Evolutionary conservation across 208 protist genomes (phyloP).

Genomic region (Trypanosoma conorhini): DNA sequence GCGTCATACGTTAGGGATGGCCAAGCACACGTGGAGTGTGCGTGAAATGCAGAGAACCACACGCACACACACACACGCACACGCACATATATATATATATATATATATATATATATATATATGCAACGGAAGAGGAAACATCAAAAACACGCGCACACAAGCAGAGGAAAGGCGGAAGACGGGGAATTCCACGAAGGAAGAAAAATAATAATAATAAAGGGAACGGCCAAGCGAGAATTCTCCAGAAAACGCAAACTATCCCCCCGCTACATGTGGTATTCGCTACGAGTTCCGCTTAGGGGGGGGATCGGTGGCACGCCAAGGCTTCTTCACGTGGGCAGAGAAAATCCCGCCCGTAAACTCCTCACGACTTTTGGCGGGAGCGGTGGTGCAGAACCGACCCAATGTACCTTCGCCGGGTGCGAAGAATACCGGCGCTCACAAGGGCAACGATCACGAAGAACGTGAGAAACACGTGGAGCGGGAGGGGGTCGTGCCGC

Average conservation of each 20-base stretch:
- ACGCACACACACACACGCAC: too few relatives aligned
- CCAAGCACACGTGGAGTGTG: neutral
- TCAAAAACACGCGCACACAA: neutral
- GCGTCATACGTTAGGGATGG: neutral
- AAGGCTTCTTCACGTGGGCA: neutral
- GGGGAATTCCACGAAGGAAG: neutral
- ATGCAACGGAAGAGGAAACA: neutral
- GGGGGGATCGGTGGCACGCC: neutral
- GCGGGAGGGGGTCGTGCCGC: slow-evolving; percentile 12
- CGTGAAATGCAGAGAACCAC: neutral
- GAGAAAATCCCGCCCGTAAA: neutral
- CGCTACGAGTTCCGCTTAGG: neutral
- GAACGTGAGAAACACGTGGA: slow-evolving; percentile 34
- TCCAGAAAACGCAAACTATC: neutral
- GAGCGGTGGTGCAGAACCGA: neutral
- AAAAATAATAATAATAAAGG: neutral
- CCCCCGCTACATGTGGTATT: neutral
- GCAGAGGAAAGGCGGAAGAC: too few relatives aligned
- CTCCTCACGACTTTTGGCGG: neutral
- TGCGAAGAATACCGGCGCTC: slow-evolving; percentile 24
- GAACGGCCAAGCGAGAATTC: neutral
- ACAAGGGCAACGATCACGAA: slow-evolving; percentile 25
- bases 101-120: too few relatives aligned
- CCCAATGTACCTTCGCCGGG: slow-evolving; percentile 13
- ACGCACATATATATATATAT: too few relatives aligned